Base-by-base conservation (phyloP, 2,329 filamentous ascomycete species). In the Boeremia lycopersici region DNA sequence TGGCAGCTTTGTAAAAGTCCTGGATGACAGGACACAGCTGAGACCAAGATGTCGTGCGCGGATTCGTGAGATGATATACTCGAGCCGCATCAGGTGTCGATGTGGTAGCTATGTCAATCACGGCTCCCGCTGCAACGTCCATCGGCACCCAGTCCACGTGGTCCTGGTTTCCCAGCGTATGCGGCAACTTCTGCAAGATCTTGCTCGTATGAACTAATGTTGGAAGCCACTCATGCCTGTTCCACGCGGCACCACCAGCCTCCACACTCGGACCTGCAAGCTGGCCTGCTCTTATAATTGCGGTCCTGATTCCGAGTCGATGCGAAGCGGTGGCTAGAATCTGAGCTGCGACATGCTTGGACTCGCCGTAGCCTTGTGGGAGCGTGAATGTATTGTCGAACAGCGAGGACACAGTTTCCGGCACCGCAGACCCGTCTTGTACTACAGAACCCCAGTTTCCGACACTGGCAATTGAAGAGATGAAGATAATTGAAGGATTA, bases 401-500 rank as follows among this genome's bases (percentile, higher is more conserved):
- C 3, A 77, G 69, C 23, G 39, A 53, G 2, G 48, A 36, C 6
- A 38, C 36, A 11, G 42, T 39, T 38, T 62, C 60, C 3, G 60
- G 60, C 38, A 44, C 48, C 8, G 30, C 28, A 12, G 29, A 48
- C 11, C n/a, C 55, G 28, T 47, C 50, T 4, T 39, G 28, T 19
- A 28, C 40, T 13, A 57, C 10, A 6, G 30, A 23, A 17, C 11
- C 6, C 60, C 60, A 62, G 10, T 42, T 52, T 1, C 54, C 57
- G 5, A 75, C 74, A 26, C 66, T 70, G 13, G 71, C 72, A 40
- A 78, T 73, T 8, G 72, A 74, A 1, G 73, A 76, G 49, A 77
- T 72, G 66, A 76, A 77, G 50, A 70, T 52, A 26, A 78, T 69
- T 23, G 69, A 55, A 2, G 59, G n/a, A 2, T 55, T 55, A 31